A percentile compares a stretch with the other conserved stretches of the same genome.
These are phyloP conservation scores for Camellia sinensis DNA, from an alignment of 148 eudicot genomes.

Conservation along the genomic window DNA sequence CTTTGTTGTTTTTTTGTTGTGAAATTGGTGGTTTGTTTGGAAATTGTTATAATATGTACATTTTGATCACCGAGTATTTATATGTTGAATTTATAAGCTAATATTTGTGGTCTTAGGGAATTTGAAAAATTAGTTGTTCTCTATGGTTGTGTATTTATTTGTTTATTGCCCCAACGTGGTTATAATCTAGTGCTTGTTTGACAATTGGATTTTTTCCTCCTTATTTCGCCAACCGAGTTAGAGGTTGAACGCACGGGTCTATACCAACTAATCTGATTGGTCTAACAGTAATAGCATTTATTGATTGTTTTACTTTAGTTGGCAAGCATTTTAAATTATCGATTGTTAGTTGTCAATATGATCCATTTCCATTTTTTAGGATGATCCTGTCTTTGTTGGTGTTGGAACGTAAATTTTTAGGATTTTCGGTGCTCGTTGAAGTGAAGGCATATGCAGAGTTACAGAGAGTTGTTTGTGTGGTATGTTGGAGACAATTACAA, in stretches of 20 bases:
- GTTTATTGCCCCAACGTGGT: neutral
- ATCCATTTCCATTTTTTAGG: too few species aligned
- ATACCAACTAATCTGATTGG: neutral
- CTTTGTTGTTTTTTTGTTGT: slow-evolving; percentile 4
- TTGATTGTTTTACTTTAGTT: neutral
- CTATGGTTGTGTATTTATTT: neutral
- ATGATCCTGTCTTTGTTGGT: too few species aligned
- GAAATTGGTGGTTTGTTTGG: neutral
- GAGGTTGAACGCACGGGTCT: neutral
- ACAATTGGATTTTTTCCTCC: neutral
- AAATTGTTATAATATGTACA: neutral
- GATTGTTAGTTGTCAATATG: too few species aligned
- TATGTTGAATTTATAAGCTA: neutral
- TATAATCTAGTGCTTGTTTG: neutral
- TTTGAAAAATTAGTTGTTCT: neutral
- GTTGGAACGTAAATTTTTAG: too few species aligned
- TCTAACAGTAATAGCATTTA: neutral
- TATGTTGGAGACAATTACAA: too few species aligned
- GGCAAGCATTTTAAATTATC: too few species aligned
- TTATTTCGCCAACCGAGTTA: neutral
- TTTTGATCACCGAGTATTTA: neutral
- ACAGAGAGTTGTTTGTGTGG: too few species aligned
- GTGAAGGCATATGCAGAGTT: too few species aligned
- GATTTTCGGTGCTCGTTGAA: too few species aligned
- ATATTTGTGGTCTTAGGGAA: neutral